A percentile compares a stretch with the other conserved stretches of the same genome.
These are phyloP conservation scores for Coemansia brasiliensis DNA, from an alignment of 192 early-diverging fungal species.

Conservation along the genomic window DNA sequence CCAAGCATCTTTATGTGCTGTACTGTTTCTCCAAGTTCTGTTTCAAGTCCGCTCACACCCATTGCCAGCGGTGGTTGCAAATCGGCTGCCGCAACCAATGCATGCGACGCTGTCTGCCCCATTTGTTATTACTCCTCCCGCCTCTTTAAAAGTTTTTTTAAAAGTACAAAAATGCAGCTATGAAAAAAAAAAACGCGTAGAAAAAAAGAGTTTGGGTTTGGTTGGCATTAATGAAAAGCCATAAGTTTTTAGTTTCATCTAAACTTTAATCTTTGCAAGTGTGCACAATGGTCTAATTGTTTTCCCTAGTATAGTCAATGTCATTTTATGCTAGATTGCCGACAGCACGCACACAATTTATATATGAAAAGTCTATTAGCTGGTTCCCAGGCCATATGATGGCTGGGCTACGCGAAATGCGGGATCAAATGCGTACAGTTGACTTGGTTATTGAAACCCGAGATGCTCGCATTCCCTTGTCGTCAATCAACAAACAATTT, in stretches of 20 bases:
- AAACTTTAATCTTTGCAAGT: no score
- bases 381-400: conserved; percentile 92
- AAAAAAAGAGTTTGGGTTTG: neutral
- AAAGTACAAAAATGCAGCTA: conserved; percentile 2
- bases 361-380: conserved; percentile 69
- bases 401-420: conserved; percentile 72
- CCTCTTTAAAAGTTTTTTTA: neutral
- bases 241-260: no score
- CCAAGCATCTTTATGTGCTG: conserved; percentile 66
- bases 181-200: neutral
- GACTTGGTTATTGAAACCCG: conserved; percentile 92
- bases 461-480: conserved; percentile 91
- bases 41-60: conserved; percentile 44
- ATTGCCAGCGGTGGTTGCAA: conserved; percentile 49
- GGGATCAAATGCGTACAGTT: conserved; percentile 66
- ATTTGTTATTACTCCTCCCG: conserved; percentile 16
- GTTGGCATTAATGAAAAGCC: neutral
- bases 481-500: conserved; percentile 84
- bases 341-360: conserved; percentile 27
- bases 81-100: conserved; percentile 50
- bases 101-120: conserved; percentile 51
- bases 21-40: conserved; percentile 46
- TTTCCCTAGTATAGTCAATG: neutral
- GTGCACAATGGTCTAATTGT: no score
- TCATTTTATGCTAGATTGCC: neutral